A percentile compares a stretch with the other conserved stretches of the same genome.
Conservation (phyloP, 1,284 basidiomycete genomes). For the Pisolithus thermaeus region DNA sequence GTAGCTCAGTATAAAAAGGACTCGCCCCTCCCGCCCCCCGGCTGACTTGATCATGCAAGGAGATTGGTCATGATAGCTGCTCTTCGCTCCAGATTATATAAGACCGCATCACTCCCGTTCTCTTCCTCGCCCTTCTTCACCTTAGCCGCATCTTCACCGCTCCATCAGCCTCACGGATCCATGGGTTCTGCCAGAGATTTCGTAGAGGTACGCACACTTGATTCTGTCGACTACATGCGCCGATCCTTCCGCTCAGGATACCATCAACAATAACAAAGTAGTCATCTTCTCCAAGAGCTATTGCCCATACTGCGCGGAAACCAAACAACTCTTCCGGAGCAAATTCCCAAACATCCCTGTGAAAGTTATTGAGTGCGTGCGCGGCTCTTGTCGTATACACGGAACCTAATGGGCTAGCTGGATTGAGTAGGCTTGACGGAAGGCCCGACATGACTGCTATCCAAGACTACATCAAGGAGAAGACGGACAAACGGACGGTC, state of each 20-base stretch:
- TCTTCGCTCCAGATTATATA: too few species aligned
- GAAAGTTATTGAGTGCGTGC: conserved; percentile 54
- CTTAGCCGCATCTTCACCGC: too few species aligned
- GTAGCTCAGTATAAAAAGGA: too few species aligned
- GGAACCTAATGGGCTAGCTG: not conserved
- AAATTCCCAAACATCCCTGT: conserved; percentile 46
- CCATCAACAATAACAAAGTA: conserved; percentile 54
- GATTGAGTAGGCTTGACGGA: conserved; percentile 14
- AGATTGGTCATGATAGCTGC: too few species aligned
- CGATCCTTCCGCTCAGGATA: conserved; percentile 30
- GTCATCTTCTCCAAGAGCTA: conserved; percentile 67
- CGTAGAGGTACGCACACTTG: not conserved
- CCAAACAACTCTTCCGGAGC: conserved; percentile 50
- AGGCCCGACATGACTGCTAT: conserved; percentile 12
- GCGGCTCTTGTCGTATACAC: not conserved
- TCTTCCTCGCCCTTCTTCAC: too few species aligned
- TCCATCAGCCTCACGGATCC: not conserved
- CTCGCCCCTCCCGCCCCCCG: too few species aligned
- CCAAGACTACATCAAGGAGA: conserved; percentile 19
- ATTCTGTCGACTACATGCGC: too few species aligned
- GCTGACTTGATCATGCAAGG: too few species aligned
- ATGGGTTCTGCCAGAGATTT: not conserved
- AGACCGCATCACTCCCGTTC: too few species aligned
- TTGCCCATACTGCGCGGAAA: conserved; percentile 56
- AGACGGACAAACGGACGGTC: conserved; percentile 21